phyloP scores from a whole-genome alignment of 805 yeast genomes.

The Candida nonsorbophila region DNA sequence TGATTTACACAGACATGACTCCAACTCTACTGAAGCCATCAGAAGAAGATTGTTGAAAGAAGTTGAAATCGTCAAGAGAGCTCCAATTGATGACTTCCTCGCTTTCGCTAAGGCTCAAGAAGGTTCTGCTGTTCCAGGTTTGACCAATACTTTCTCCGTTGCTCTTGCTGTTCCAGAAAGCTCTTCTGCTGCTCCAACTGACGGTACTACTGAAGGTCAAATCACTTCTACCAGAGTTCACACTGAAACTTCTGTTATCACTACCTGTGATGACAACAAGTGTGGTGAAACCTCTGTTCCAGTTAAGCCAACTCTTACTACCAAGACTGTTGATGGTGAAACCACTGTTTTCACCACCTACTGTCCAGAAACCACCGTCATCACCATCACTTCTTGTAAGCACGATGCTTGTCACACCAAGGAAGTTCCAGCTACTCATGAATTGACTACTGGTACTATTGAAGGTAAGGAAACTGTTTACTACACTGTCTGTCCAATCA shows the following conservation, averaged over 20 bases:
- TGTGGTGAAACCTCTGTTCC: constrained; percentile 23
- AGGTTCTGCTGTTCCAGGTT: constrained; percentile 12
- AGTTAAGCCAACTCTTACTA: constrained; percentile 15
- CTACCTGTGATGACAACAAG: constrained; percentile 24
- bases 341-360: constrained; percentile 11
- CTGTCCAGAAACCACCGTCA: constrained; percentile 18
- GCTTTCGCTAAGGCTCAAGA: constrained; percentile 10
- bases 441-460: constrained; percentile 20
- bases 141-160: constrained; percentile 12
- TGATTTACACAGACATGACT: constrained; percentile 16
- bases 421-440: constrained; percentile 24
- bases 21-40: constrained; percentile 37
- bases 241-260: constrained; percentile 15
- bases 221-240: background rate
- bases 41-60: constrained; percentile 32
- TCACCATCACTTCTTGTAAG: constrained; percentile 31
- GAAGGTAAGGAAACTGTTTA: constrained; percentile 20
- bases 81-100: constrained; percentile 23
- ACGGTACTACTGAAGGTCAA: constrained; percentile 8
- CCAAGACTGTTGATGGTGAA: constrained; percentile 12
- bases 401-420: constrained; percentile 23
- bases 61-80: constrained; percentile 22
- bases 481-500: constrained; percentile 31
- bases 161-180: constrained; percentile 10
- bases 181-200: constrained; percentile 11